These are phyloP conservation scores for Tolypocladium paradoxum DNA, from an alignment of 2,329 filamentous ascomycete genomes.

Conservation along the genomic window DNA sequence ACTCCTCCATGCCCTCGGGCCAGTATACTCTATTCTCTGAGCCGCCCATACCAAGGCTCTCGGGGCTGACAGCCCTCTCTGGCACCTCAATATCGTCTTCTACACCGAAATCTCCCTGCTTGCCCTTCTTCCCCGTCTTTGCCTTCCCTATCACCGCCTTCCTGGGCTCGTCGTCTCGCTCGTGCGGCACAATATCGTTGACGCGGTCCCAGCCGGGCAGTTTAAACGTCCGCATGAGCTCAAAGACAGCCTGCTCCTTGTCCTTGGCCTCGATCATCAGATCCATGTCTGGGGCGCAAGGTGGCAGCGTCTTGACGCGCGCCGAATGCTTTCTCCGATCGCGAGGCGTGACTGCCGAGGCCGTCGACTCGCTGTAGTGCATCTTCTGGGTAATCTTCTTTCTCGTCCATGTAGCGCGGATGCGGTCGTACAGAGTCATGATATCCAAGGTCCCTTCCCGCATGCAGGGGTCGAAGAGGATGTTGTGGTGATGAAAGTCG, in stretches of 20 bases:
- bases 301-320: conserved; percentile 68
- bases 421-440: conserved; percentile 60
- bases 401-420: conserved; percentile 70
- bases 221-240: conserved; percentile 81
- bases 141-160: conserved; percentile 27
- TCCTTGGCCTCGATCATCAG: conserved; percentile 99
- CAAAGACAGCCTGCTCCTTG: conserved; percentile 93
- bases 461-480: conserved; percentile 65
- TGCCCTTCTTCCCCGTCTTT: conserved; percentile 24
- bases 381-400: conserved; percentile 90
- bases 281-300: conserved; percentile 75
- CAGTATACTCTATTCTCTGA: conserved; percentile 76
- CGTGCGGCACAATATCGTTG: conserved; percentile 67
- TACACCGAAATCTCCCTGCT: conserved; percentile 17
- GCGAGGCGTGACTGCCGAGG: conserved; percentile 56
- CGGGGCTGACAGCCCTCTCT: conserved; percentile 42
- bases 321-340: conserved; percentile 79
- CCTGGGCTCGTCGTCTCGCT: conserved; percentile 61
- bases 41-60: conserved; percentile 80
- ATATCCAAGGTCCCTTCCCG: conserved; percentile 82
- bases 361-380: conserved; percentile 77
- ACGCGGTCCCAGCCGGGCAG: conserved; percentile 69
- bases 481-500: conserved; percentile 94
- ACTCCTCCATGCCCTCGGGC: conserved; percentile 83
- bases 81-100: conserved; percentile 27